Conservation (phyloP, 495 filamentous ascomycete species). For the Penicillium cosmopolitanum region DNA sequence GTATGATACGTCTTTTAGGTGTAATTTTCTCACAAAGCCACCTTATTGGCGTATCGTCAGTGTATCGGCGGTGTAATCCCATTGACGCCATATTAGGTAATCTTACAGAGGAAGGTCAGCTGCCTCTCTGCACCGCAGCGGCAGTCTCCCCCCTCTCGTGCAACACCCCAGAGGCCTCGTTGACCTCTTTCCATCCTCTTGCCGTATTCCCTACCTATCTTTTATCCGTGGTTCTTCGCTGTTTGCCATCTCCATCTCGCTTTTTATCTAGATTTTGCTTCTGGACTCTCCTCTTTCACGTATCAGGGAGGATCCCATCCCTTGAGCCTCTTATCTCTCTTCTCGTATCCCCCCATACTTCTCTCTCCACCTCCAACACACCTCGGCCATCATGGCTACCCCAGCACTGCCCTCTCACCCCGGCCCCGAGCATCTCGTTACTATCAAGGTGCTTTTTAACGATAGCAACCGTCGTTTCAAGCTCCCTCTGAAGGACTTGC, state of each 20-base stretch:
- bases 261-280: slow-evolving; percentile 5
- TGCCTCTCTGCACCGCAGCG: slow-evolving; percentile 4
- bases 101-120: slow-evolving; percentile 13
- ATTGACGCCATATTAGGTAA: slow-evolving; percentile 13
- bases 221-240: slow-evolving; percentile 13
- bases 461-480: slow-evolving; percentile 85
- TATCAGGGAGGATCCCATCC: slow-evolving; percentile 1
- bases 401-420: slow-evolving; percentile 32
- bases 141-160: neutral
- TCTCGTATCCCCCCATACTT: slow-evolving; percentile 16
- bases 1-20: neutral
- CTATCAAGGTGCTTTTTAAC: slow-evolving; percentile 76
- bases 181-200: slow-evolving; percentile 3
- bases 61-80: slow-evolving; percentile 3
- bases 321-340: slow-evolving; percentile 3
- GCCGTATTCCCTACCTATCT: slow-evolving; percentile 13
- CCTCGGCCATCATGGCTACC: slow-evolving; percentile 37
- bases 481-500: slow-evolving; percentile 85
- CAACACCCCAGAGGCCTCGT: slow-evolving; percentile 1
- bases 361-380: slow-evolving; percentile 18
- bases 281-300: slow-evolving; percentile 5
- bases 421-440: slow-evolving; percentile 75
- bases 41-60: neutral
- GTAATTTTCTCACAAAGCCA: neutral
- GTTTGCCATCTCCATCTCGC: no score